These are phyloP conservation scores for Starmerella vitae DNA, from an alignment of 805 yeast genomes.

Conservation along the genomic window DNA sequence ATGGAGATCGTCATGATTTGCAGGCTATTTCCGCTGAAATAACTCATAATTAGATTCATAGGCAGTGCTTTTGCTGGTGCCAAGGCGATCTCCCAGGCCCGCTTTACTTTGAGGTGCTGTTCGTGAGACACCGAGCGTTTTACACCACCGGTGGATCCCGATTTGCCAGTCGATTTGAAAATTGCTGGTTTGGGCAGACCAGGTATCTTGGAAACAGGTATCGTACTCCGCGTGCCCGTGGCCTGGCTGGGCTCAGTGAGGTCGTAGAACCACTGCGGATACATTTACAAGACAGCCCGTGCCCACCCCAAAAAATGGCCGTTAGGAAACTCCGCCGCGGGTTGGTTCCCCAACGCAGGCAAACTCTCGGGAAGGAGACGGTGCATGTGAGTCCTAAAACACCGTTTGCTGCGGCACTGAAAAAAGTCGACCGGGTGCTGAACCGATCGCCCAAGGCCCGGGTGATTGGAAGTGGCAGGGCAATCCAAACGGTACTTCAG, in stretches of 20 bases:
- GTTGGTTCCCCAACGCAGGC: conserved; percentile 7
- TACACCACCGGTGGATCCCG: not conserved
- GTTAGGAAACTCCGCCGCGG: conserved; percentile 7
- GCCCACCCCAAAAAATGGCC: conserved; percentile 7
- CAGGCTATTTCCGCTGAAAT: conserved; percentile 80
- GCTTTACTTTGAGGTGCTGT: conserved; percentile 31
- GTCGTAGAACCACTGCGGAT: conserved; percentile 25
- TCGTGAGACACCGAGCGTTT: conserved; percentile 15
- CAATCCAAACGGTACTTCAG: conserved; percentile 50
- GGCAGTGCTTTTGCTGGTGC: conserved; percentile 80
- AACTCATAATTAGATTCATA: conserved; percentile 79
- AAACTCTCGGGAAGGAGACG: conserved; percentile 4
- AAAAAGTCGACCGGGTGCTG: conserved; percentile 44
- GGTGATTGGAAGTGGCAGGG: conserved; percentile 63
- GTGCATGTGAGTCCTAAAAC: conserved; percentile 50
- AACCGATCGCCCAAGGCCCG: conserved; percentile 35
- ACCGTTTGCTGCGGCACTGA: conserved; percentile 61
- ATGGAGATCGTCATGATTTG: conserved; percentile 86
- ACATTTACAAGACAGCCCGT: no score
- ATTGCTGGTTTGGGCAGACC: conserved; percentile 9
- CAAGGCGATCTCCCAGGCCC: conserved; percentile 77
- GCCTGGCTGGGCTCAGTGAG: conserved; percentile 19
- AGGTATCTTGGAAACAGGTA: conserved; percentile 7
- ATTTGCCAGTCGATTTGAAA: conserved; percentile 1
- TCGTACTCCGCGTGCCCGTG: conserved; percentile 5